Conservation (phyloP, 140 eudicot genomes). For the Bidens hawaiensis region DNA sequence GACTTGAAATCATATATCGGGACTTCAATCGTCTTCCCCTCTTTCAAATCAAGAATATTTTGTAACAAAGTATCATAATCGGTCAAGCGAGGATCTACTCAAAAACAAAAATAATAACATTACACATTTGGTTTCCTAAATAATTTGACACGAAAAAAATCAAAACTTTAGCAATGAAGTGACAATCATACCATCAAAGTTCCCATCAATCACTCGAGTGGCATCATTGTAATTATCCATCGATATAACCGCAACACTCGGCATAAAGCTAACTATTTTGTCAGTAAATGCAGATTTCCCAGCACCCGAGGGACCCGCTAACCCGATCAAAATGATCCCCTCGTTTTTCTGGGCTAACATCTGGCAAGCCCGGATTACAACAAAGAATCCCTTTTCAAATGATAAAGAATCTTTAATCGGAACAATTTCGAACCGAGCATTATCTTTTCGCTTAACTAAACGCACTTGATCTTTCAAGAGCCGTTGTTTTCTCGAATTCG, state of each 20-base stretch:
- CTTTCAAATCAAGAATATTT: constrained; percentile 81
- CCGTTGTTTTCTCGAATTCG: constrained; percentile 45
- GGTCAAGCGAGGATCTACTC: constrained; percentile 91
- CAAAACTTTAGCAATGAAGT: neutral
- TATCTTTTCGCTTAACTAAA: constrained; percentile 60
- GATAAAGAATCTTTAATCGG: constrained; percentile 68
- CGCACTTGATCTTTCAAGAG: constrained; percentile 92
- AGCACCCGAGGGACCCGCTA: constrained; percentile 99
- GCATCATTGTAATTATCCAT: constrained; percentile 98
- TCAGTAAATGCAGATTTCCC: constrained; percentile 92
- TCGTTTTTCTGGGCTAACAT: constrained; percentile 78
- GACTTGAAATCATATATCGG: constrained; percentile 93
- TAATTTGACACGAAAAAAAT: neutral
- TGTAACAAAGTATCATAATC: constrained; percentile 86
- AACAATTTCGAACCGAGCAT: constrained; percentile 67
- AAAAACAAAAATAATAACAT: neutral
- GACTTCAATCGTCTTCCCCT: constrained; percentile 66
- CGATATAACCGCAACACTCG: constrained; percentile 87
- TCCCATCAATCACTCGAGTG: constrained; percentile 82
- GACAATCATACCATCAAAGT: constrained; percentile 72
- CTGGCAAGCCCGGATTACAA: constrained; percentile 91
- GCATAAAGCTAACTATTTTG: constrained; percentile 82
- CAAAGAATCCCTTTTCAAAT: constrained; percentile 89
- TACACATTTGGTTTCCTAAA: neutral
- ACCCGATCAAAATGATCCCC: constrained; percentile 78